Conservation (phyloP, 306 rosid species). For the Elaeagnus macrophylla region DNA sequence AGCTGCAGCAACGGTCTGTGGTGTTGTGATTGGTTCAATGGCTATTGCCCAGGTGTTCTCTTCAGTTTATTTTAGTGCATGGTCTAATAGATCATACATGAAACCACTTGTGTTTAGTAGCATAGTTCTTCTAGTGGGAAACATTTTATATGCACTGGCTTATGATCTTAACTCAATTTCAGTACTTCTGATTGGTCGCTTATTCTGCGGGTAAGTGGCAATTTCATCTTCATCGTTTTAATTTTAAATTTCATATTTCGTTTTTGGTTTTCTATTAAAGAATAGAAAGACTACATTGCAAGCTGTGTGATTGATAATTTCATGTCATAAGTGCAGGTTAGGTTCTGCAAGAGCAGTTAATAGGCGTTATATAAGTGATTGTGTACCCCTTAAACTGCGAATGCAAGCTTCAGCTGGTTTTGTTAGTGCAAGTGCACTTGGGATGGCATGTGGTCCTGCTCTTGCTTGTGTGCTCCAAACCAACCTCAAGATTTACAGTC, state of each 20-base stretch:
- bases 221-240: background rate
- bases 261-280: background rate
- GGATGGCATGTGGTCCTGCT: constrained; percentile 55
- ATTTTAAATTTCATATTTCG: background rate
- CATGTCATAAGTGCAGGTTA: constrained; percentile 24
- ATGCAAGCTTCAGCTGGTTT: constrained; percentile 56
- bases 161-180: constrained; percentile 63
- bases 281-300: background rate
- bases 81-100: constrained; percentile 88
- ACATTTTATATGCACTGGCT: constrained; percentile 71
- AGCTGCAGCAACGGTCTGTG: constrained; percentile 94
- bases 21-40: constrained; percentile 86
- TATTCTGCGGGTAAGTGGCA: constrained; percentile 70
- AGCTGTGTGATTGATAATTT: background rate
- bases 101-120: constrained; percentile 90
- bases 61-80: constrained; percentile 86
- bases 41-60: constrained; percentile 90
- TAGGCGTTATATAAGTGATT: constrained; percentile 44
- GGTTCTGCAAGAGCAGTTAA: constrained; percentile 51
- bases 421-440: constrained; percentile 81
- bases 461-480: constrained; percentile 36
- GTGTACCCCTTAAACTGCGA: constrained; percentile 35
- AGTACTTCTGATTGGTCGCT: constrained; percentile 78
- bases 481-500: constrained; percentile 32
- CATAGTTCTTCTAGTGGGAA: constrained; percentile 61